Base-by-base conservation (phyloP, 495 filamentous ascomycete genomes). In the Penicillium turbatum region DNA sequence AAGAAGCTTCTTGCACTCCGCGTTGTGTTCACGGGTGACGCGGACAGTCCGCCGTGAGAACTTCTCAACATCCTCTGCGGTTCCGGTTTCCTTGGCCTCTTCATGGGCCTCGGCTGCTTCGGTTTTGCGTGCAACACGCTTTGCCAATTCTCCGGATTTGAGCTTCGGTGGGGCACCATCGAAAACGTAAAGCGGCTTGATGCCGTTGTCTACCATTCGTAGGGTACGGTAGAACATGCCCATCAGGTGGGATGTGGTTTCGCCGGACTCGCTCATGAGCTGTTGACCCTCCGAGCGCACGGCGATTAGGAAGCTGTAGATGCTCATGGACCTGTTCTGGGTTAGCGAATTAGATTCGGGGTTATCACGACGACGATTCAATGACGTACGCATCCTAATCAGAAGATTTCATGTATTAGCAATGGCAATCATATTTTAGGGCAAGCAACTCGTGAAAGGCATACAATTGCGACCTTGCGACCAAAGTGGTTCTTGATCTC, bases 401-500 rank as follows among this genome's bases (percentile, higher is more conserved):
- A 15, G 1, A 31, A 31, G 16, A 17, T 13, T 27, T 27, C 9
- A 1, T 6, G 13, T 16, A 29, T 51, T 39, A 51, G 49, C 29
- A 24, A 17, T 1, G 19, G 11, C 11, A 35, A n/a, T 26, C 15
- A 40, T 5, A 8, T 15, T n/a, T 29, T 16, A n/a, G 35, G 35
- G n/a, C n/a, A 32, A n/a, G n/a, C 12, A 21, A 10, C 1, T 30
- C 12, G 41, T 27, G 15, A 0, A 30, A 15, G 11, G 79, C 88
- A 66, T 79, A 93, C 90, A 72, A 97, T 97, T 34, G 92, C 92
- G 55, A 97, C 89, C 71, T 96, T 98, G 59, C 93, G 85, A 57
- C 93, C 93, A 61, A 98, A 98, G 39, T 97, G 95, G 53, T 90
- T 92, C 73, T 97, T 98, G 74, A 98, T 97, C 57, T 98, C 95